Percentiles rank a stretch among this genome's conserved stretches.
Conservation (phyloP, 305 asterid genomes). For the Plantago lanceolata region DNA sequence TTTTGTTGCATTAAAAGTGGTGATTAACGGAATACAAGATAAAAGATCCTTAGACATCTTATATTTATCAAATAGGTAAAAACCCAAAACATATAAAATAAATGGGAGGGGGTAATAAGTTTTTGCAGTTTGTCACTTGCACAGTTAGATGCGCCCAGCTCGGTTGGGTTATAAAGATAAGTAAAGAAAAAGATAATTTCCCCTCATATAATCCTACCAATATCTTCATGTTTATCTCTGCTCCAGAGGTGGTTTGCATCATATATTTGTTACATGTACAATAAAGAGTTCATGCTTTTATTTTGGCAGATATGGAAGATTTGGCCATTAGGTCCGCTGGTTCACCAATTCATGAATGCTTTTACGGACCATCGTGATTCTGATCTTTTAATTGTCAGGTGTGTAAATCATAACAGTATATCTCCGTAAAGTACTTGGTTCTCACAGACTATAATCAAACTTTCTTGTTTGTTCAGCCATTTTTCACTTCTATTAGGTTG, state of each 20-base stretch:
- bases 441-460: slow-evolving; percentile 2
- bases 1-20: too few species aligned
- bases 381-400: slow-evolving; percentile 93
- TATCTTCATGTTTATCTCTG: background rate
- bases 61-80: too few species aligned
- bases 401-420: slow-evolving; percentile 16
- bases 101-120: too few species aligned
- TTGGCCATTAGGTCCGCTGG: slow-evolving; percentile 84
- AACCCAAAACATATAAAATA: too few species aligned
- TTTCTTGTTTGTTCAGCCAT: slow-evolving; percentile 53
- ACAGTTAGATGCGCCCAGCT: too few species aligned
- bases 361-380: slow-evolving; percentile 99
- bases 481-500: slow-evolving; percentile 91
- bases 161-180: too few species aligned
- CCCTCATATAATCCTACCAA: too few species aligned
- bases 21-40: too few species aligned
- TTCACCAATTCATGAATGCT: slow-evolving; percentile 94
- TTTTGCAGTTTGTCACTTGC: too few species aligned
- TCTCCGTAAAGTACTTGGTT: slow-evolving; percentile 13
- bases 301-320: slow-evolving; percentile 74
- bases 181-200: too few species aligned
- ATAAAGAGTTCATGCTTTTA: slow-evolving; percentile 22
- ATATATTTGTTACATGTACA: background rate
- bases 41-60: too few species aligned
- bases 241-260: background rate